These are phyloP conservation scores for Phytophthora aleatoria DNA, from an alignment of 352 stramenopile genomes.

Conservation along the genomic window DNA sequence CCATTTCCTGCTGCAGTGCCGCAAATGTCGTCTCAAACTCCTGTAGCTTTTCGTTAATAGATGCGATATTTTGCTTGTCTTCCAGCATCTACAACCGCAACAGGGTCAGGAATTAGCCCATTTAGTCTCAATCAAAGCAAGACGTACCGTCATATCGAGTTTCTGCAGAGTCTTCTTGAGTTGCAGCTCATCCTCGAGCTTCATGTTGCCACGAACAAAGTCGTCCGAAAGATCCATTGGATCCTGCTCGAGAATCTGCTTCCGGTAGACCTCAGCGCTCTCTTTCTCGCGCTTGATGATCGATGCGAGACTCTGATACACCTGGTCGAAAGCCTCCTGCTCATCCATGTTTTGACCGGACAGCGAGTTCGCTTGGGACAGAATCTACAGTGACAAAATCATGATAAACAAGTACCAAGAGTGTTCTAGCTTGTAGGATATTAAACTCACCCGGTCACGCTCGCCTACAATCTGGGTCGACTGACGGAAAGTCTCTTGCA, in stretches of 20 bases:
- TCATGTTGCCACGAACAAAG: slow-evolving; percentile 77
- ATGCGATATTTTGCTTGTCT: slow-evolving; percentile 72
- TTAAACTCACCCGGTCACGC: slow-evolving; percentile 54
- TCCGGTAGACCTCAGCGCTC: slow-evolving; percentile 76
- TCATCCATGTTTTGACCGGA: slow-evolving; percentile 75
- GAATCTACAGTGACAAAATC: slow-evolving; percentile 36
- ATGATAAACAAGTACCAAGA: slow-evolving; percentile 2
- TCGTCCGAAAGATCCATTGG: slow-evolving; percentile 68
- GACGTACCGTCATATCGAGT: slow-evolving; percentile 58
- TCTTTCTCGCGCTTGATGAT: slow-evolving; percentile 81
- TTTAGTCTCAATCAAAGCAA: not conserved
- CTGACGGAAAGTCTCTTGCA: slow-evolving; percentile 74
- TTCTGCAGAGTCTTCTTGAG: slow-evolving; percentile 69
- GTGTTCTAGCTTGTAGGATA: not conserved
- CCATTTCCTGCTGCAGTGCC: slow-evolving; percentile 66
- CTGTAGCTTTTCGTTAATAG: slow-evolving; percentile 72
- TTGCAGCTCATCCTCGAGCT: slow-evolving; percentile 76
- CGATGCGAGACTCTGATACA: slow-evolving; percentile 69
- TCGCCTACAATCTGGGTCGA: slow-evolving; percentile 77
- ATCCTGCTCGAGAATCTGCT: slow-evolving; percentile 78
- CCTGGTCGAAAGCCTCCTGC: slow-evolving; percentile 75
- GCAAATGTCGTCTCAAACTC: slow-evolving; percentile 77
- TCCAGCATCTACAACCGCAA: slow-evolving; percentile 53
- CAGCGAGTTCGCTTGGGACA: slow-evolving; percentile 70
- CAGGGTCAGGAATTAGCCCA: not conserved